Evolutionary conservation across 768 basidiomycete species (phyloP).

Genomic region (Pleurotus cornucopiae): DNA sequence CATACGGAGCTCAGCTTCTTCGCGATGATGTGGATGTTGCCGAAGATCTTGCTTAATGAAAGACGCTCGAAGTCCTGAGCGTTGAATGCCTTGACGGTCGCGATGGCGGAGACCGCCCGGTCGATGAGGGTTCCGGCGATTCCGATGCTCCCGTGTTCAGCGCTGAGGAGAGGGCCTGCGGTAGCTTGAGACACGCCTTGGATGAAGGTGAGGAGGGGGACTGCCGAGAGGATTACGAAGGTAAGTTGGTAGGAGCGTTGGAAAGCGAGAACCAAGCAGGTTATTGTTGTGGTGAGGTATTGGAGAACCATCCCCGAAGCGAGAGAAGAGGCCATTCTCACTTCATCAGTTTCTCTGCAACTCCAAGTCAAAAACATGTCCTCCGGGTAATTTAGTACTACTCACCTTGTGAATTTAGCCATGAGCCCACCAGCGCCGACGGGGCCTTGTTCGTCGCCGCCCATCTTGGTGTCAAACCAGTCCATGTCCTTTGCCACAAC

Average conservation of each 20-base stretch:
- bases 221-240: constrained; percentile 86
- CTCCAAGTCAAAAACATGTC: too few relatives aligned
- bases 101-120: constrained; percentile 69
- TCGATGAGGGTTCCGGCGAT: constrained; percentile 78
- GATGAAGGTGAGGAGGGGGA: constrained; percentile 77
- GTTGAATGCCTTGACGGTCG: constrained; percentile 93
- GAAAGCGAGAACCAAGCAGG: constrained; percentile 82
- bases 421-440: constrained; percentile 87
- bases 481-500: constrained; percentile 70
- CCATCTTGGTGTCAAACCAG: constrained; percentile 90
- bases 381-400: neutral
- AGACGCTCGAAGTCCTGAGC: constrained; percentile 51
- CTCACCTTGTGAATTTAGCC: constrained; percentile 85
- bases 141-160: constrained; percentile 64
- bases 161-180: constrained; percentile 60
- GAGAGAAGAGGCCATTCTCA: constrained; percentile 79
- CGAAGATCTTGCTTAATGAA: constrained; percentile 39
- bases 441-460: constrained; percentile 49
- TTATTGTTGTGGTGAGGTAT: constrained; percentile 73
- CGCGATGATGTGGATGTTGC: constrained; percentile 41
- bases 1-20: constrained; percentile 63
- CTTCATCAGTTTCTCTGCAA: constrained; percentile 88
- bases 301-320: constrained; percentile 77
- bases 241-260: constrained; percentile 77
- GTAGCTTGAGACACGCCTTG: constrained; percentile 71